Base-by-base conservation (phyloP, 2,329 filamentous ascomycete genomes). In the Alternaria brassicicola region DNA sequence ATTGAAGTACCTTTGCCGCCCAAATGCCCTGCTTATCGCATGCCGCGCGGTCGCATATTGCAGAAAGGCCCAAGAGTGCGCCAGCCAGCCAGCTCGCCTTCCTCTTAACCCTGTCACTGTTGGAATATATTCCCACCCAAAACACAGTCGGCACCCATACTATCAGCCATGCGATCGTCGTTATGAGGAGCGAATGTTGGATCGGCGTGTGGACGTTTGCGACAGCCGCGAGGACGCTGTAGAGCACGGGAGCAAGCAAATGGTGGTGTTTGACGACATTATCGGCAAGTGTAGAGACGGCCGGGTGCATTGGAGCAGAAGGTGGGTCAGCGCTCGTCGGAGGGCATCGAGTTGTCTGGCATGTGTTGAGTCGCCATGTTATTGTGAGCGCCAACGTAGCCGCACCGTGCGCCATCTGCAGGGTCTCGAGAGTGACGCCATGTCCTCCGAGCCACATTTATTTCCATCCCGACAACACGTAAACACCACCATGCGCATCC, bases 1-100 rank as follows among this genome's bases (percentile, higher is more conserved):
- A n/a, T 41, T 21, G 12, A 47, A 21, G 41, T 66, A 82, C 81
- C 78, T 82, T 81, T 21, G 77, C 78, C 72, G 78, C 78, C 76
- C 79, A 78, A n/a, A 80, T 75, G 38, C 76, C 78, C 58, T 76
- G 71, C 50, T 75, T 76, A 59, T 80, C 78, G 62, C 76, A 75
- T n/a, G 79, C 77, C 19, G 75, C 76, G 52, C 80, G 65, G 61
- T 82, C 79, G 70, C 80, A 81, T 35, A 82, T 70, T 36, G 72
- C 70, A 23, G 78, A 73, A 48, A 83, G 64, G 10, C 77, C 79
- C 35, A 82, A 70, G 48, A 81, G 69, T 9, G 63, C 73, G 33
- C 80, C 81, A 5, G 79, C 78, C 19, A 73, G 65, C 79, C 79
- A 81, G 58, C 65, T 69, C 8, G 67, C 66, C 39, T 53, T 71